These are phyloP conservation scores for Russula vinacea DNA, from an alignment of 768 basidiomycete genomes.

Conservation along the genomic window DNA sequence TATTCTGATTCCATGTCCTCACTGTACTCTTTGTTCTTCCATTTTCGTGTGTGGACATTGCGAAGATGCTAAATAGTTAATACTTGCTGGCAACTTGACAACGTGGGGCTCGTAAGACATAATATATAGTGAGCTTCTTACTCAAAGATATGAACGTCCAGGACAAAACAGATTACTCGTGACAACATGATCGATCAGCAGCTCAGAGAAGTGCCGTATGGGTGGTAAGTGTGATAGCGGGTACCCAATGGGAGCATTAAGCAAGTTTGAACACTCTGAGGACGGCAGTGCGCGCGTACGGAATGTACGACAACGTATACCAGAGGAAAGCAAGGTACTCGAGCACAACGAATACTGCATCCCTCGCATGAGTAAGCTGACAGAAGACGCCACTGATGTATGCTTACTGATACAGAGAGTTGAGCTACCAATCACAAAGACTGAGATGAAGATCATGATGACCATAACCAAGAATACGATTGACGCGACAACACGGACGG, in stretches of 20 bases:
- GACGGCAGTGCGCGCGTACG: conserved; percentile 78
- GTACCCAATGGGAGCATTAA: conserved; percentile 5
- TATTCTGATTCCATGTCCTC: not conserved
- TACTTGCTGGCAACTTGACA: not conserved
- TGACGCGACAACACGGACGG: conserved; percentile 79
- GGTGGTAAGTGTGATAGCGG: not conserved
- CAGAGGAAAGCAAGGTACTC: conserved; percentile 90
- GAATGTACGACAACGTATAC: conserved; percentile 87
- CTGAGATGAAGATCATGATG: conserved; percentile 78
- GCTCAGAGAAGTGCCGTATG: not conserved
- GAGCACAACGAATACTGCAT: conserved; percentile 76
- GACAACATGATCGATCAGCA: conserved; percentile 10
- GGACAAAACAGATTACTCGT: conserved; percentile 16
- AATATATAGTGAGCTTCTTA: conserved; percentile 10
- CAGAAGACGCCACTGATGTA: not conserved
- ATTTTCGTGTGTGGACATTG: not conserved
- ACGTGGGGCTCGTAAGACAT: not conserved
- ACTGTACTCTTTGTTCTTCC: not conserved
- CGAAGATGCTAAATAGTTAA: not conserved
- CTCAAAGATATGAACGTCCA: conserved; percentile 5
- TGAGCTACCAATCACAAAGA: conserved; percentile 70
- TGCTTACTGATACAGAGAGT: conserved; percentile 64
- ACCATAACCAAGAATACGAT: conserved; percentile 76
- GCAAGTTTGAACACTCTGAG: conserved; percentile 57
- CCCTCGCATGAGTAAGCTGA: conserved; percentile 7